Percentiles rank a stretch among this genome's conserved stretches.
phyloP scores from a whole-genome alignment of 305 asterid genomes.

The Salvia sclarea region DNA sequence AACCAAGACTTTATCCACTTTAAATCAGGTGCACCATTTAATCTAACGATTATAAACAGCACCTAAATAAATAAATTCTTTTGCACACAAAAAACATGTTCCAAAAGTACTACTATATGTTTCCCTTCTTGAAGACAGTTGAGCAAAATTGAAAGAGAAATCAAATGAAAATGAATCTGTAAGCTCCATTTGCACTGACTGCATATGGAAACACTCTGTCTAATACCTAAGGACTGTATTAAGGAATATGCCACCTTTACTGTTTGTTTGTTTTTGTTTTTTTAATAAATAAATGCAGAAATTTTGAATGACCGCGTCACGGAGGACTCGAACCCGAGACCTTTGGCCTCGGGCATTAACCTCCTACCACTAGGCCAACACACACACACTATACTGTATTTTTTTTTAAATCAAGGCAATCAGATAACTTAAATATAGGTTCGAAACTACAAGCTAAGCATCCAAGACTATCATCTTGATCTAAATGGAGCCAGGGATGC shows the following conservation, averaged over 20 bases:
- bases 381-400: too few relatives aligned
- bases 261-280: too few relatives aligned
- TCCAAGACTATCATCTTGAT: constrained; percentile 13
- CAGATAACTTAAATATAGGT: background rate
- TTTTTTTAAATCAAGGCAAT: background rate
- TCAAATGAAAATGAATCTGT: background rate
- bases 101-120: background rate
- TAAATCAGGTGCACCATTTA: background rate
- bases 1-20: background rate
- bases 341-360: too few relatives aligned
- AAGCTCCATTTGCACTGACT: background rate
- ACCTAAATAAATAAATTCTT: background rate
- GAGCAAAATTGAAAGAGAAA: background rate
- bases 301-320: too few relatives aligned
- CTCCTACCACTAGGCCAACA: too few relatives aligned
- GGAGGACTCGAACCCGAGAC: too few relatives aligned
- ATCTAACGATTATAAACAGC: background rate
- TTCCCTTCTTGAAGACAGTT: background rate
- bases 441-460: background rate
- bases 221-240: background rate
- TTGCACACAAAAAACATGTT: background rate
- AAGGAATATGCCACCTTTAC: background rate
- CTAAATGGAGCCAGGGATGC: background rate
- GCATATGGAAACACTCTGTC: background rate
- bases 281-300: too few relatives aligned